Evolutionary conservation across 495 filamentous ascomycete species (phyloP), one percentile per base, ranked within the genome.

Genomic region (Peziza echinospora): DNA sequence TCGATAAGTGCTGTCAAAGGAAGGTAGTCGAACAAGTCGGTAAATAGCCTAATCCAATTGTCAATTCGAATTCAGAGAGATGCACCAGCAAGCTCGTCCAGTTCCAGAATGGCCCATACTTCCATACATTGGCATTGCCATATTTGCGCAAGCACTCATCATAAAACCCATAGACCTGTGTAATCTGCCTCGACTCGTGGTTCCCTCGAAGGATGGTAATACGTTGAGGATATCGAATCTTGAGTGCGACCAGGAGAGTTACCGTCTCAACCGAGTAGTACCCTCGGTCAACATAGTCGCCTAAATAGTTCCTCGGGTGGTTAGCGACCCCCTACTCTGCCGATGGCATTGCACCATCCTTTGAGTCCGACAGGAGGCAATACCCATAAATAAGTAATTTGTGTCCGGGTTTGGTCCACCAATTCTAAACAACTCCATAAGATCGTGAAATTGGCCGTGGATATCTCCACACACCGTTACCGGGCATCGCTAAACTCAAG

Each of bases 41-140:
- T 96, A 65, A 96, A 97, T 13, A 60, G 50, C 42, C 57, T 59
- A 48, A 37, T 37, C 30, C 13, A 37, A 6, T 3, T 0, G 30
- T 37, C 37, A 28, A 37, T 39, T 46, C 26, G 41, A 25, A 26
- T 37, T 53, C n/a, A 53, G 51, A 45, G 24, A 46, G 17, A 16
- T 7, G 11, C 24, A 24, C 23, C 8, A 7, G 39, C 40, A 43
- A 3, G 5, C n/a, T 43, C n/a, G 2, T 11, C 10, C 21, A 19
- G 2, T 34, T n/a, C n/a, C 26, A n/a, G 26, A 9, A 25, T 21
- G 21, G 40, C 22, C 41, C 55, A 68, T 82, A 94, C 72, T 93
- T 94, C 89, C 89, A 97, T 53, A 97, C 89, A 60, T 94, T 96
- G 51, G 89, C 89, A 61, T 93, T 94, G 65, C 86, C 86, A 58